Evolutionary conservation across 345 rosid genomes (phyloP).

Genomic region (Sonneratia caseolaris): DNA sequence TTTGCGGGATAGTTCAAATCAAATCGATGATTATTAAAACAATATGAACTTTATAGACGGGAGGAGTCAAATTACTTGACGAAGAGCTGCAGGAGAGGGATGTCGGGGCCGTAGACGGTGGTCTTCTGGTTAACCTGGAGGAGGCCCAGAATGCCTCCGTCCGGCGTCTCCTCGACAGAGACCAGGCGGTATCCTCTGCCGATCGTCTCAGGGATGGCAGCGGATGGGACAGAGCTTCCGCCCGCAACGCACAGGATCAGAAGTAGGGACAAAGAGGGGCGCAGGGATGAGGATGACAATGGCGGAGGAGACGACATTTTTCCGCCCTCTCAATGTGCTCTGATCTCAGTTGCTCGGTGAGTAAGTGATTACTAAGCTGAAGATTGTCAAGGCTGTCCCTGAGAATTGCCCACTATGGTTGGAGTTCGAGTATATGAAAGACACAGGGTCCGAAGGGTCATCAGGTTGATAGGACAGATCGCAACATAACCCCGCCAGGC

Average conservation of each 20-base stretch:
- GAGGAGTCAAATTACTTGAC: conserved; percentile 43
- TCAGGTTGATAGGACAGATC: too few species aligned
- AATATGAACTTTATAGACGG: neutral
- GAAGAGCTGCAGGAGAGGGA: conserved; percentile 58
- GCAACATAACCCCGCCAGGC: too few species aligned
- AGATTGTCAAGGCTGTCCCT: too few species aligned
- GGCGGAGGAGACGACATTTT: conserved; percentile 1
- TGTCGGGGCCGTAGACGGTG: conserved; percentile 75
- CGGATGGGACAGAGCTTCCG: conserved; percentile 5
- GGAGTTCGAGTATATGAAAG: too few species aligned
- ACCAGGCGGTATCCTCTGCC: conserved; percentile 85
- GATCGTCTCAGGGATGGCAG: conserved; percentile 29
- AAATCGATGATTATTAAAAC: neutral
- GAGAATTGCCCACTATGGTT: too few species aligned
- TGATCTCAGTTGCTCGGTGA: neutral
- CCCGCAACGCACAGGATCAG: conserved; percentile 24
- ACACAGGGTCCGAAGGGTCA: too few species aligned
- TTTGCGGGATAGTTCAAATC: neutral
- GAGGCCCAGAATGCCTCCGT: conserved; percentile 62
- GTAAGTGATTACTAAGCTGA: too few species aligned
- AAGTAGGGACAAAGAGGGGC: conserved; percentile 16
- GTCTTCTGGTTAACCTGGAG: conserved; percentile 74
- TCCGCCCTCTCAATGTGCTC: neutral
- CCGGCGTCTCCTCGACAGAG: conserved; percentile 56
- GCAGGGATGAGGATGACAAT: neutral